Conservation (phyloP, 805 yeast species). For the Candida endomychidarum region DNA sequence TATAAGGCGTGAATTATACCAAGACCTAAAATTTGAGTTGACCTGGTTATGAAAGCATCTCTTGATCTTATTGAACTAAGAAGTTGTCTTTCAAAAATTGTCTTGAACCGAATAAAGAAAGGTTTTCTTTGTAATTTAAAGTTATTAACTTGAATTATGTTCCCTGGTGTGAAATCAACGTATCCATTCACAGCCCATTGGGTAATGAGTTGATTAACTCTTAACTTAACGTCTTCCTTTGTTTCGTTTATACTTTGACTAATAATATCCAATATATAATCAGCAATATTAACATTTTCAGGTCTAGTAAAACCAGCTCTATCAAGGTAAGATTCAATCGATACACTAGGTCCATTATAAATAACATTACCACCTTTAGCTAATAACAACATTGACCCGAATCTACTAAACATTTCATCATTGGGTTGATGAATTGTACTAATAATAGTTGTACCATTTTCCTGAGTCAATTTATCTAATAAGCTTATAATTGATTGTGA, state of each 20-base stretch:
- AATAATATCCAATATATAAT: conserved; percentile 67
- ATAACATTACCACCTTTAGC: conserved; percentile 74
- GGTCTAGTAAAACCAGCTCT: conserved; percentile 53
- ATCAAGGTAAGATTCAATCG: conserved; percentile 49
- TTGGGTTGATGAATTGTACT: conserved; percentile 86
- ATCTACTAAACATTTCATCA: conserved; percentile 57
- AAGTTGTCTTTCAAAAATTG: conserved; percentile 33
- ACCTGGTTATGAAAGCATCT: conserved; percentile 63
- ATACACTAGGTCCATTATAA: conserved; percentile 57
- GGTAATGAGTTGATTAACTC: conserved; percentile 27
- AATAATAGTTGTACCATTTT: conserved; percentile 64
- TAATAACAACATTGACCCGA: conserved; percentile 70
- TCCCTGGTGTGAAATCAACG: conserved; percentile 5
- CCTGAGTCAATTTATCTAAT: conserved; percentile 52
- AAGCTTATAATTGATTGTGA: conserved; percentile 66
- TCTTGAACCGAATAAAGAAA: conserved; percentile 24
- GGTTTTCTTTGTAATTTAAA: conserved; percentile 28
- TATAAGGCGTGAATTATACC: conserved; percentile 67
- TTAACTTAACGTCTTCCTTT: conserved; percentile 18
- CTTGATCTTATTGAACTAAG: conserved; percentile 36
- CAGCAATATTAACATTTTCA: conserved; percentile 65
- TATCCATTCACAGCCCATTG: conserved; percentile 22
- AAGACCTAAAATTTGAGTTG: conserved; percentile 61
- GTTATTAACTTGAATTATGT: conserved; percentile 23
- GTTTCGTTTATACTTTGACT: conserved; percentile 42